Percentiles rank a stretch among this genome's conserved stretches.
Conservation (phyloP, 2,329 filamentous ascomycete species). For the Chalara sp. region DNA sequence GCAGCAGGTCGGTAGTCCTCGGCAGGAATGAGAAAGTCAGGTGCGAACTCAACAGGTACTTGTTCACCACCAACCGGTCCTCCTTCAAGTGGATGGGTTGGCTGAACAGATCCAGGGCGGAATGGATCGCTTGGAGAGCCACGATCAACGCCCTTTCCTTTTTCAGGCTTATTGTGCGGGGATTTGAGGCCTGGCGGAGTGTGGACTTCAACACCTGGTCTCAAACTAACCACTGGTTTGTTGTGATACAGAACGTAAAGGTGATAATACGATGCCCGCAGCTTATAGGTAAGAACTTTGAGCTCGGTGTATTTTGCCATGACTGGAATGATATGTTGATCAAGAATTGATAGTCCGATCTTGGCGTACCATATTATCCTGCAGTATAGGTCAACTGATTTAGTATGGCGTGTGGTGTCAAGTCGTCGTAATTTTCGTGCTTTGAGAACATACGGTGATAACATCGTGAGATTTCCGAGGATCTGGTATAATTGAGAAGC, state of each 20-base stretch:
- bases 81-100: slow-evolving; percentile 27
- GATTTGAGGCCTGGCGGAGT: slow-evolving; percentile 31
- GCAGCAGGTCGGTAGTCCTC: slow-evolving; percentile 79
- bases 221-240: slow-evolving; percentile 57
- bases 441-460: slow-evolving; percentile 53
- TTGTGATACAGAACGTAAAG: slow-evolving; percentile 97
- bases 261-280: slow-evolving; percentile 91
- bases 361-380: slow-evolving; percentile 95
- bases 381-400: slow-evolving; percentile 75
- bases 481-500: slow-evolving; percentile 84
- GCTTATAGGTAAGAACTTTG: slow-evolving; percentile 83
- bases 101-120: slow-evolving; percentile 25
- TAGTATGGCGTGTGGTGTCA: slow-evolving; percentile 71
- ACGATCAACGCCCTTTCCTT: slow-evolving; percentile 23
- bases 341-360: slow-evolving; percentile 82
- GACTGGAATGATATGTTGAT: slow-evolving; percentile 81
- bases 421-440: slow-evolving; percentile 77
- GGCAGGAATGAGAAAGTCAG: slow-evolving; percentile 73
- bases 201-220: slow-evolving; percentile 25
- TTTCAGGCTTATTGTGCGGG: slow-evolving; percentile 22
- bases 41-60: slow-evolving; percentile 36
- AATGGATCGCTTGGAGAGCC: slow-evolving; percentile 12
- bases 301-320: slow-evolving; percentile 73
- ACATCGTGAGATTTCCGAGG: slow-evolving; percentile 80
- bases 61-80: slow-evolving; percentile 38